Base-by-base conservation (phyloP, 2,329 filamentous ascomycete species). In the Claviceps sp. region DNA sequence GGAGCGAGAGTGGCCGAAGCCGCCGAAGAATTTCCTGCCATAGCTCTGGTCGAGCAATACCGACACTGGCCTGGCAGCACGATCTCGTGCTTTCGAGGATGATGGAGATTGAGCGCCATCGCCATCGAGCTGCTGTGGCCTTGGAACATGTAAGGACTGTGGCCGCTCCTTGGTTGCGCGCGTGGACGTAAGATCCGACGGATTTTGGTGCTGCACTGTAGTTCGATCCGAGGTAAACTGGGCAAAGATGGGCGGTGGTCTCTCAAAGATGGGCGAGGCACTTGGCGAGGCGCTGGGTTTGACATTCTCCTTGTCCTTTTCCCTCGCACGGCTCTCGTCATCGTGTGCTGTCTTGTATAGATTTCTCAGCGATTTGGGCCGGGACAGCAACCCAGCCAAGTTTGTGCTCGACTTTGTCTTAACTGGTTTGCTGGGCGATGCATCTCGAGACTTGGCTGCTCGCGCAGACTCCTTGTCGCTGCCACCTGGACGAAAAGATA, bases 331-430 rank as follows among this genome's bases (percentile, higher is more conserved):
- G 24, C 72, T 67, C 50, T 75, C 72, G 6, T 80, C 77, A 13
- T 80, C 77, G 38, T 69, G 69, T 51, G 76, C 71, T 47, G 73
- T 61, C 53, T 74, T 75, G 56, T 80, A 77, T 24, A 85, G 68
- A 57, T 80, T 84, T 61, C 83, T 87, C 50, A 82, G 75, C 10
- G 87, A 89, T 64, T 85, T 89, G 54, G 82, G 81, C 52, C 85
- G 83, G 52, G 81, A 82, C 50, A 95, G 77, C 51, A 96, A 77
- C 4, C 77, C 81, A 0, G 81, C 81, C n/a, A 97, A 74, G 64
- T 89, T 94, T 37, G 86, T 86, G 3, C 86, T 78, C 0, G 90
- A 95, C 67, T 91, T 95, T 40, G 79, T 79, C 72, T 91, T 94
- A 62, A 84, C 85, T 26, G 81, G 80, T 62, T 85, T 86, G 53